Evolutionary conservation across 371 early-diverging fungal species (phyloP).

Genomic region (Coemansia sp.): DNA sequence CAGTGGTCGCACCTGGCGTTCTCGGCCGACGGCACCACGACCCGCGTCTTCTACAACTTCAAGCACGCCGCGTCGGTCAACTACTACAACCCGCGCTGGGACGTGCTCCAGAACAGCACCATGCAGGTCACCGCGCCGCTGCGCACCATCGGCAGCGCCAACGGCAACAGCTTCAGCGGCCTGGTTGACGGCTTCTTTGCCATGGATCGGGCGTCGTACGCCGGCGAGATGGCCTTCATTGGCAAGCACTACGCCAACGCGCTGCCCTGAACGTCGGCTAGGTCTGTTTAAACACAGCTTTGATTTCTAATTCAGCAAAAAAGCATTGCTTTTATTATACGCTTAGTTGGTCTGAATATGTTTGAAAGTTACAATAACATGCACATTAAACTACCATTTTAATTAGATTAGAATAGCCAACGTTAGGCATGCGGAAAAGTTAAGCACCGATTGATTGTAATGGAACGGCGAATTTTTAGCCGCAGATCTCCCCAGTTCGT

Average conservation of each 20-base stretch:
- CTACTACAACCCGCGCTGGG: conserved; percentile 41
- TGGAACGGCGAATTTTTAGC: too few species aligned
- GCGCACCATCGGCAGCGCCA: conserved; percentile 24
- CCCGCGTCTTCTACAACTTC: conserved; percentile 40
- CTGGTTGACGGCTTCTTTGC: conserved; percentile 29
- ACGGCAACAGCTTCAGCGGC: conserved; percentile 26
- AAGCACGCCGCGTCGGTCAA: conserved; percentile 23
- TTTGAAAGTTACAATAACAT: too few species aligned
- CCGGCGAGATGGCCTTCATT: conserved; percentile 34
- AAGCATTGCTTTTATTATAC: neutral
- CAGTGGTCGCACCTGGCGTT: conserved; percentile 43
- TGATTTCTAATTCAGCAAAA: neutral
- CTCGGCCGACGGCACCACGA: conserved; percentile 29
- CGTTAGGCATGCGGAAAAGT: too few species aligned
- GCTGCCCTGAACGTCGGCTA: conserved; percentile 11
- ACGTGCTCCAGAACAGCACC: conserved; percentile 31
- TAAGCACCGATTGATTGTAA: too few species aligned
- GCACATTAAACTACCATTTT: too few species aligned
- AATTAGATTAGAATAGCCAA: too few species aligned
- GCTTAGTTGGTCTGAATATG: too few species aligned
- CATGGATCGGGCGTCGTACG: conserved; percentile 15
- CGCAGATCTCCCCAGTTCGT: too few species aligned
- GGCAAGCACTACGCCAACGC: conserved; percentile 27
- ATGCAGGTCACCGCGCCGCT: conserved; percentile 23
- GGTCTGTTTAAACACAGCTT: neutral